Base-by-base conservation (phyloP, 2,329 filamentous ascomycete species). In the Grosmannia penicillata region DNA sequence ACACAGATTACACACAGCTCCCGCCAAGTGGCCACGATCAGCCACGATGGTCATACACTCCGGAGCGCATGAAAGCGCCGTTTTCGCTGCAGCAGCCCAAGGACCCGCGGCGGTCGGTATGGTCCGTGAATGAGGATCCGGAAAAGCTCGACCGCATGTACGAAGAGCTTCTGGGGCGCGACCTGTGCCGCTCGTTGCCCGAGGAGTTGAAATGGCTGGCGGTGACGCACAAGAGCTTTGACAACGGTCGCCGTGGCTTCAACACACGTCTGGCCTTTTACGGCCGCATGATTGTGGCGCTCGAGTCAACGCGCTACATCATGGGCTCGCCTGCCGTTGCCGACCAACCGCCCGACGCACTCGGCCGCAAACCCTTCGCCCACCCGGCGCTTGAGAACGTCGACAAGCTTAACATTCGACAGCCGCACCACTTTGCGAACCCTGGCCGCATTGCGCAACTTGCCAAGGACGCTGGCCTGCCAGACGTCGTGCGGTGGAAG, bases 181-280 rank as follows among this genome's bases (percentile, higher is more conserved):
- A 71, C 33, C 83, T 82, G 41, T 73, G 82, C 48, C 72, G 70
- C 49, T 57, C 91, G 56, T 66, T 98, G 41, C 78, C 81, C 2
- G 87, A 95, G 14, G 89, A 98, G 62, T 68, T 91, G 45, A 96
- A 95, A 63, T 98, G 91, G 91, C 65, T 96, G 52, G 87, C 87
- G 23, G 75, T 98, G 40, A 98, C 91, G 47, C 91, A 96, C 60
- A 96, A 96, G 72, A 95, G 86, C 60, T 96, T 94, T 54, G 89
- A 98, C 56, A 86, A 96, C 54, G 91, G 87, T 37, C 70, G 85
- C 53, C 78, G 87, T 66, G 89, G 89, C 1, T 94, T 89, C 63
- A 98, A 98, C 57, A 89, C 95, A 53, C 75, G 84, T 45, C 65
- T 98, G 58, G 83, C 86, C n/a, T 86, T 83, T 53, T 65, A 93